A percentile compares a stretch with the other conserved stretches of the same genome.
phyloP scores from a whole-genome alignment of 768 basidiomycete species.

The Royoungia palumana region DNA sequence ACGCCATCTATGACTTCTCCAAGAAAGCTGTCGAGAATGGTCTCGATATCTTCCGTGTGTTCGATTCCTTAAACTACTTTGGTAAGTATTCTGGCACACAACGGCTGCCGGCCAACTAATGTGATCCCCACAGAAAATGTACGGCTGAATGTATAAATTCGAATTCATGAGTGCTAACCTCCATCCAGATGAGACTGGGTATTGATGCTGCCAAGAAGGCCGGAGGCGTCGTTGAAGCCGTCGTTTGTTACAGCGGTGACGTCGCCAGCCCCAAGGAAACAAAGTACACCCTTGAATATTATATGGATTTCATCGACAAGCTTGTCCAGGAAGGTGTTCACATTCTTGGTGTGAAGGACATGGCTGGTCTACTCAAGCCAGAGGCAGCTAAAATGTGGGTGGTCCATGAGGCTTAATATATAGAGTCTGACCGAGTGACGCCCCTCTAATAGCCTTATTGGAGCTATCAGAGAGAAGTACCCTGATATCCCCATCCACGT shows the following conservation, averaged over 20 bases:
- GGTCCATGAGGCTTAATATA: not conserved
- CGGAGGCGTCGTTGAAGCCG: conserved; percentile 96
- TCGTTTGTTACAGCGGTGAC: conserved; percentile 98
- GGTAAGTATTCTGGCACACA: conserved; percentile 46
- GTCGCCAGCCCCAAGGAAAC: conserved; percentile 91
- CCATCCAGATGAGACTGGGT: conserved; percentile 83
- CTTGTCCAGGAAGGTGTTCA: conserved; percentile 95
- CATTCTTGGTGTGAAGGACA: conserved; percentile 96
- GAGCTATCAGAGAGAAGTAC: conserved; percentile 92
- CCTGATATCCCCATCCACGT: conserved; percentile 99
- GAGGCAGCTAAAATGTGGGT: conserved; percentile 85
- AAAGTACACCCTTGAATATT: conserved; percentile 97
- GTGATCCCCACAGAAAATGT: conserved; percentile 59
- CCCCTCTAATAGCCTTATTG: conserved; percentile 63
- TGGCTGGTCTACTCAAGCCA: conserved; percentile 96
- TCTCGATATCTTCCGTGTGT: conserved; percentile 98
- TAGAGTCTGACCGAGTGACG: conserved; percentile 2
- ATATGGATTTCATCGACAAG: conserved; percentile 91
- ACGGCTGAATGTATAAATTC: conserved; percentile 19
- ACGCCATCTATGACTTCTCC: conserved; percentile 99
- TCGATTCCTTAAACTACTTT: conserved; percentile 98
- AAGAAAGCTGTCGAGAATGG: conserved; percentile 99
- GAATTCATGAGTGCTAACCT: conserved; percentile 11
- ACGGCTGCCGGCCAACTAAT: not conserved
- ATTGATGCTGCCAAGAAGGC: conserved; percentile 99